Percentiles rank a stretch among this genome's conserved stretches.
Conservation (phyloP, 2,329 filamentous ascomycete genomes). For the Colletotrichum sp. region DNA sequence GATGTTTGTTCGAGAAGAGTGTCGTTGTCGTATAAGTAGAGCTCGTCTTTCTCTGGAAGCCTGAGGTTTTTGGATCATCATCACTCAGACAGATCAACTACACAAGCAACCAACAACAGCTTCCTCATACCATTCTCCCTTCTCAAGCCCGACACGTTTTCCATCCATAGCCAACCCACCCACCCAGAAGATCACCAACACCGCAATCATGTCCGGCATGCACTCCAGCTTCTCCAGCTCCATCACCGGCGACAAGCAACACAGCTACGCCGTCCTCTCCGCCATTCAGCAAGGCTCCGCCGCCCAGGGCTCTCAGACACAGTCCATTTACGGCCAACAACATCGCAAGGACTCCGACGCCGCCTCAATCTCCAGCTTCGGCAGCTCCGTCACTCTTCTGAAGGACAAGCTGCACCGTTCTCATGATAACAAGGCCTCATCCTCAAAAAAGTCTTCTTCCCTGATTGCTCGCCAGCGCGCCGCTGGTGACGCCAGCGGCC, state of each 20-base stretch:
- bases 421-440: background rate
- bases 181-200: background rate
- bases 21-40: conserved; percentile 6
- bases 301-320: background rate
- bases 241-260: conserved; percentile 13
- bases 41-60: background rate
- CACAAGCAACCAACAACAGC: background rate
- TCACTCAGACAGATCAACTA: background rate
- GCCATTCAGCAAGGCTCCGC: conserved; percentile 3
- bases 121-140: background rate
- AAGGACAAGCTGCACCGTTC: background rate
- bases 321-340: background rate
- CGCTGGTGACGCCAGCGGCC: background rate
- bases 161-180: background rate
- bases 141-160: background rate
- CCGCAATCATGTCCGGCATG: conserved; percentile 13
- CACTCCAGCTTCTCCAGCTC: conserved; percentile 16
- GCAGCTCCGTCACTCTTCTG: conserved; percentile 8
- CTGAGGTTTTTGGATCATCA: background rate
- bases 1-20: background rate
- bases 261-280: conserved; percentile 2
- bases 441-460: conserved; percentile 1
- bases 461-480: conserved; percentile 12
- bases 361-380: conserved; percentile 23
- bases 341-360: background rate